Evolutionary conservation across 805 yeast genomes (phyloP).

Genomic region (Candida peoriensis): DNA sequence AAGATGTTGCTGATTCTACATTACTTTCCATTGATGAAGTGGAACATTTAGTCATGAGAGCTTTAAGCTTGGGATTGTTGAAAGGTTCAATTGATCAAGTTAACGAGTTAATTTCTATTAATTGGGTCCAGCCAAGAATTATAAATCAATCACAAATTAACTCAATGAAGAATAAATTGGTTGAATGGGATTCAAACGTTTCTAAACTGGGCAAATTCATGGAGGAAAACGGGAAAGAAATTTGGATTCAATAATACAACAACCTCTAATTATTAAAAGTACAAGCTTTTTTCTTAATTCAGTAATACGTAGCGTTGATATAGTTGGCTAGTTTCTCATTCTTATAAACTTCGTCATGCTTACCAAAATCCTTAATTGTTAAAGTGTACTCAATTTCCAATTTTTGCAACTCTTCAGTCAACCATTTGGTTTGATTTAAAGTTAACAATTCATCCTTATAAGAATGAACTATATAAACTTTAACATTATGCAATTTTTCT

Average conservation of each 20-base stretch:
- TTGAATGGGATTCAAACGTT: conserved; percentile 76
- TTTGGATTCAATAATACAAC: conserved; percentile 48
- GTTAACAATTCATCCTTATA: conserved; percentile 60
- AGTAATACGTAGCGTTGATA: conserved; percentile 15
- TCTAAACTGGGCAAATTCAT: conserved; percentile 56
- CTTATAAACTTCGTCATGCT: conserved; percentile 61
- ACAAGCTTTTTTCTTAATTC: no score
- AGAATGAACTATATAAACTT: conserved; percentile 51
- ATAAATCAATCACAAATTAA: conserved; percentile 78
- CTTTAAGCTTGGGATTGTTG: conserved; percentile 76
- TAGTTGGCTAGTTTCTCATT: conserved; percentile 33
- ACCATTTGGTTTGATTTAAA: conserved; percentile 40
- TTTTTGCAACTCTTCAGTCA: conserved; percentile 31
- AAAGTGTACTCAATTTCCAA: conserved; percentile 15
- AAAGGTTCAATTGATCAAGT: conserved; percentile 92
- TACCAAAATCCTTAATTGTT: conserved; percentile 42
- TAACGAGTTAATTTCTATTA: conserved; percentile 66
- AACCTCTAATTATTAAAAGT: neutral
- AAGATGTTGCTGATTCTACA: conserved; percentile 69
- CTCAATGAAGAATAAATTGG: conserved; percentile 67
- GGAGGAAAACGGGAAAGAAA: conserved; percentile 53
- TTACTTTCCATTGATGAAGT: conserved; percentile 59
- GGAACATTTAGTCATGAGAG: conserved; percentile 88
- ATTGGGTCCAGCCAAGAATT: conserved; percentile 96
- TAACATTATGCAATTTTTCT: conserved; percentile 3